Evolutionary conservation across 208 protist species (phyloP), one percentile per base, ranked within the genome.

Genomic region (Trichomonas gallinae): DNA sequence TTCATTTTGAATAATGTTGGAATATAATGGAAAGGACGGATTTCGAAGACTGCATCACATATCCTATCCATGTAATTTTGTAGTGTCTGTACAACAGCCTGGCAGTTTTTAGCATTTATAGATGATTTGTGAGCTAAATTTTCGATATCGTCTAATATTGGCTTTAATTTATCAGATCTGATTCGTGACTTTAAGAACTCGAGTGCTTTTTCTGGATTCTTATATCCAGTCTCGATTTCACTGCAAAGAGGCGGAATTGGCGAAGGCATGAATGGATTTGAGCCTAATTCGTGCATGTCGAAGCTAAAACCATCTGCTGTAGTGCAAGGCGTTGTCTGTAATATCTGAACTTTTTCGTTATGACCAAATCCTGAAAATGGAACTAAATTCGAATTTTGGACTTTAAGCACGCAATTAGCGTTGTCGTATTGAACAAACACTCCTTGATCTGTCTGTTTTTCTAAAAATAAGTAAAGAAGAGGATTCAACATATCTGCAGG

Each of bases 1-100:
- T 44, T 34, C 87, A 93, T 93, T 51, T 93, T 93, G 51, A 51
- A 93, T n/a, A 93, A 31, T 23, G 87, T 93, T 38, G 87, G 87
- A 36, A 93, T 93, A 40, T 93, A 93, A 40, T 93, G 87, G 26
- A 93, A 93, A 48, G 87, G 87, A 23, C 26, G 15, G 34, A 93
- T 42, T 93, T 48, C 44, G 31, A 93, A 93, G 3, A 93, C 44
- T 58, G 44, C 45, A 38, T 93, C 87, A 51, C 87, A 48, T 9
- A 93, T 93, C 36, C 51, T 48, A 51, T 93, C 87, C 87, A 93
- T 93, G 10, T 51, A 42, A 48, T 34, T 26, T 11, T 93, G 87
- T 21, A 93, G n/a, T 34, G 11, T 51, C 15, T 34, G 10, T n/a
- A 93, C 44, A 38, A 93, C 17, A 34, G 42, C 0, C 6, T 93